These are phyloP conservation scores for Boletus barrowsii DNA, from an alignment of 768 basidiomycete species.

Conservation along the genomic window DNA sequence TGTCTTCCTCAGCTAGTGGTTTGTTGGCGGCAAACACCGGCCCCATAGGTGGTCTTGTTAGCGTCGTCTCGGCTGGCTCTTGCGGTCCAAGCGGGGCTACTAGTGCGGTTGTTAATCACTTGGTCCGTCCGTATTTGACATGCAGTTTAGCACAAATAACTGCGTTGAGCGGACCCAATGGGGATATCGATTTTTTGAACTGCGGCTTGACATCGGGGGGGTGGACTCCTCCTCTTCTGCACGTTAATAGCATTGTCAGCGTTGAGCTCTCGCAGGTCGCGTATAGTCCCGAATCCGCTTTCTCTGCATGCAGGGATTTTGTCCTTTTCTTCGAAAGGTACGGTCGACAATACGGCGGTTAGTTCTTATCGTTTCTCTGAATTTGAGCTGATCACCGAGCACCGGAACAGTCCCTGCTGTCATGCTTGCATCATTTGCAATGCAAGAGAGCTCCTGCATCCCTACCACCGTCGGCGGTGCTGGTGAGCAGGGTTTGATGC, in stretches of 20 bases:
- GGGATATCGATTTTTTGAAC: constrained; percentile 72
- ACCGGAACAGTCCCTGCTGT: constrained; percentile 59
- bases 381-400: not conserved
- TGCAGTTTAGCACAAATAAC: constrained; percentile 44
- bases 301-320: constrained; percentile 53
- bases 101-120: constrained; percentile 30
- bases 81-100: constrained; percentile 55
- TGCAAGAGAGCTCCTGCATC: constrained; percentile 85
- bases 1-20: not conserved
- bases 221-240: constrained; percentile 71
- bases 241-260: constrained; percentile 47
- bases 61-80: constrained; percentile 28
- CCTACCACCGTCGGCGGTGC: constrained; percentile 63
- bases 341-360: constrained; percentile 42
- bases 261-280: constrained; percentile 48
- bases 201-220: constrained; percentile 64
- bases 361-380: constrained; percentile 16
- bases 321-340: constrained; percentile 58
- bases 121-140: constrained; percentile 1
- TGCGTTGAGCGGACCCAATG: constrained; percentile 59
- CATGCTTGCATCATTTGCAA: constrained; percentile 79
- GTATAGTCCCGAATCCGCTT: constrained; percentile 48
- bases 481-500: constrained; percentile 87
- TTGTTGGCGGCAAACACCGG: not conserved
- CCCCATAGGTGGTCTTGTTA: constrained; percentile 29